A percentile compares a stretch with the other conserved stretches of the same genome.
Conservation (phyloP, 495 filamentous ascomycete genomes). For the Collariella sp. region DNA sequence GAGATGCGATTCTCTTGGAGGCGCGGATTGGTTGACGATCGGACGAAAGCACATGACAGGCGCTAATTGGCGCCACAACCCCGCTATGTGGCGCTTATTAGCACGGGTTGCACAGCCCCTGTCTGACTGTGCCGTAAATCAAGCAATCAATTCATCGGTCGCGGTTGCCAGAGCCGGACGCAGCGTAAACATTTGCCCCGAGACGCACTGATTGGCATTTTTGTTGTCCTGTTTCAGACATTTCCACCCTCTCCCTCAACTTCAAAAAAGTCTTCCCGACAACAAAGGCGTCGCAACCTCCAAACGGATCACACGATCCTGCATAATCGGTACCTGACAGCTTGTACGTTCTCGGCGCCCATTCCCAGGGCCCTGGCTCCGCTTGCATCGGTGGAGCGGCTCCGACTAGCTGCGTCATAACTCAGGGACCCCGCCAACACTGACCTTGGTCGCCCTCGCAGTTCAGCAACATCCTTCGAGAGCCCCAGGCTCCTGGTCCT, state of each 20-base stretch:
- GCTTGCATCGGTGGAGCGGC: conserved; percentile 7
- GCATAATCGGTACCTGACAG: not conserved
- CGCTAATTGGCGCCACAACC: conserved; percentile 2
- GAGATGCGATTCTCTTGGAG: too few species aligned
- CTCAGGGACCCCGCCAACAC: conserved; percentile 28
- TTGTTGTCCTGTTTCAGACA: conserved; percentile 2
- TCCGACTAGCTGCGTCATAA: conserved; percentile 15
- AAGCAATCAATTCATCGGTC: not conserved
- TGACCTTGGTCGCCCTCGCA: conserved; percentile 6
- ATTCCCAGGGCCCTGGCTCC: not conserved
- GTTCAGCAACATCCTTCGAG: conserved; percentile 20
- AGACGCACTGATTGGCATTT: not conserved
- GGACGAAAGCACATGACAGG: not conserved
- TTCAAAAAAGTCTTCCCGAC: not conserved
- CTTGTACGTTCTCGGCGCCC: conserved; percentile 5
- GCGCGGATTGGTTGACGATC: not conserved
- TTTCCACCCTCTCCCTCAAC: not conserved
- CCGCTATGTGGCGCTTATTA: conserved; percentile 8
- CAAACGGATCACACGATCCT: not conserved
- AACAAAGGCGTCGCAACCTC: not conserved
- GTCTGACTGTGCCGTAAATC: conserved; percentile 6
- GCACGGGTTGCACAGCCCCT: conserved; percentile 9
- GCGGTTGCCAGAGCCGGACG: conserved; percentile 17
- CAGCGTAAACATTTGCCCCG: conserved; percentile 18
- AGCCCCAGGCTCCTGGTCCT: not conserved